Evolutionary conservation across 257 asterid genomes (phyloP), one percentile per base, ranked within the genome.

Genomic region (Anisodus acutangulus): DNA sequence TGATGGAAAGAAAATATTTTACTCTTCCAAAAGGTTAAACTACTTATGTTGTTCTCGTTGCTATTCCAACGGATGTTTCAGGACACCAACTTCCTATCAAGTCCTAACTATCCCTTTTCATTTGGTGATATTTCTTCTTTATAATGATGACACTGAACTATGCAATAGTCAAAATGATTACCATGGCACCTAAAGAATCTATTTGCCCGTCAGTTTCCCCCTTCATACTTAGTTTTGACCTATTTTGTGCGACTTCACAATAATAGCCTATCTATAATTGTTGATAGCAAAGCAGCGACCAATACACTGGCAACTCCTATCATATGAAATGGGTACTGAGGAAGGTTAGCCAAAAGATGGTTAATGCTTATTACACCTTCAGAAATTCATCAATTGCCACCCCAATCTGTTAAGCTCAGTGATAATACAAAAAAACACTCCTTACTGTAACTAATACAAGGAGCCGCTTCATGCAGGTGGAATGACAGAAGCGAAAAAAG

Each of bases 401-500:
- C 60, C 43, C 19, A 74, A 47, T 74, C 60, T 74, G 3, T 6
- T 19, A 74, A 47, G 41, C 60, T 3, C 60, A 74, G 43, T 74
- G 43, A 47, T 74, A 74, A 74, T 49, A 74, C 6, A 1, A 22
- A 74, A 31, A 19, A 72, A 11, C 15, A 72, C 57, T 22, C 43
- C 22, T 74, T 76, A 22, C 45, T 69, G 83, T 78, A 74, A 85
- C 62, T 79, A 83, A 84, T 51, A 66, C 76, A 69, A 31, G 80
- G 71, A 49, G 83, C 68, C 80, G 82, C 78, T 26, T 31, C 59
- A 74, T 80, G 86, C 91, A 95, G 99, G 98, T 88, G 98, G 97
- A 76, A 92, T 95, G 90, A 94, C 99, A 0, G 98, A 95, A 85
- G 88, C 81, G 13, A 95, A 92, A 89, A 91, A 86, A 84, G 85